Base-by-base conservation (phyloP, 306 rosid genomes). In the Pyrus communis region DNA sequence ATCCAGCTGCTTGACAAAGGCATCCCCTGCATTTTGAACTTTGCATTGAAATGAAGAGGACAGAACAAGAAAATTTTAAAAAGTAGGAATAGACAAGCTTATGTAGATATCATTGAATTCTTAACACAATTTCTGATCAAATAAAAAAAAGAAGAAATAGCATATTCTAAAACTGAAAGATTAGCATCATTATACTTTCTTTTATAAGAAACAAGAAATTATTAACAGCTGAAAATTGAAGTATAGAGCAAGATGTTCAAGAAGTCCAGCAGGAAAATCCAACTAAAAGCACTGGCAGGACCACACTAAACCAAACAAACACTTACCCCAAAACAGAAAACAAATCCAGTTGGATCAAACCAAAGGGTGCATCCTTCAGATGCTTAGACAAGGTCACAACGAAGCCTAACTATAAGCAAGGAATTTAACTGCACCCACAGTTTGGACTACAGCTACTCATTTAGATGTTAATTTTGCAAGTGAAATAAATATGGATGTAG, bases 1-100 rank as follows among this genome's bases (percentile, higher is more conserved):
- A 86, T 91, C 97, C 89, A 96, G 94, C 85, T 91, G 89, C 86
- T 88, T 87, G 35, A 91, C 87, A 89, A 96, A 91, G 87, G 87
- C 93, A 74, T 89, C 89, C 60, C 87, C 79, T 45, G 96, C 96
- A 79, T 77, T 82, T 91, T 93, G 95, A 85, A 83, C 98, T 96
- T 82, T 46, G 74, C 84, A 69, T 77, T 74, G 64, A 84, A 77
- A 76, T 75, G 4, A 79, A 40, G 82, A 84, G 17, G 78, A 76
- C 43, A 75, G 51, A 64, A 73, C 33, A 22, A 64, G 12, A 75
- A 74, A 63, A 65, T 46, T 52, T 76, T 62, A 2, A 67, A 70
- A 67, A 70, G 60, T 59, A 78, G 71, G 15, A 72, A 78, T 52
- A 73, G 73, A 76, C 59, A 88, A 76, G 23, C 64, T 79, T 63